phyloP scores from a whole-genome alignment of 257 asterid genomes.

The Coffea eugenioides region DNA sequence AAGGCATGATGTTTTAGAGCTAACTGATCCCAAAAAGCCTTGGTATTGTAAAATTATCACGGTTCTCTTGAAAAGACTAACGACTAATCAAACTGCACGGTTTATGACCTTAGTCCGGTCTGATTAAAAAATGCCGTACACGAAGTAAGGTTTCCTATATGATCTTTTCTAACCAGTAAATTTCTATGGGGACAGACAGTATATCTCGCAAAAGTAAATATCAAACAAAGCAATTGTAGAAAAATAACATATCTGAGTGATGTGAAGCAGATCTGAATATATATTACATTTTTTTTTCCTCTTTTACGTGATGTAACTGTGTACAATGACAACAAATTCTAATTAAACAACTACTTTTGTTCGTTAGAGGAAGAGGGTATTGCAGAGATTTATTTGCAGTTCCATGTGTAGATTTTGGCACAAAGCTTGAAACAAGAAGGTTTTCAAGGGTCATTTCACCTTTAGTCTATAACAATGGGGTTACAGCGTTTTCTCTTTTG shows the following conservation, averaged over 20 bases:
- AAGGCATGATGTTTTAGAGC: too few relatives aligned
- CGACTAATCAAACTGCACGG: background rate
- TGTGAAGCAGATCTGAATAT: background rate
- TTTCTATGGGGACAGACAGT: background rate
- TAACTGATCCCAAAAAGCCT: too few relatives aligned
- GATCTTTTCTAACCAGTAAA: too few relatives aligned
- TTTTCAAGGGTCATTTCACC: slow-evolving; percentile 28
- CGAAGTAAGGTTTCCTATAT: background rate
- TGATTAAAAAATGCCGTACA: background rate
- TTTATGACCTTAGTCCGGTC: background rate
- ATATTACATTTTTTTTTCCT: too few relatives aligned
- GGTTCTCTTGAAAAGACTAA: too few relatives aligned
- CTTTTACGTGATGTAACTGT: background rate
- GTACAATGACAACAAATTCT: background rate
- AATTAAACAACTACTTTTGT: background rate
- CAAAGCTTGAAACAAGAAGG: background rate
- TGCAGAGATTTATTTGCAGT: background rate
- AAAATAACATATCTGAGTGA: too few relatives aligned
- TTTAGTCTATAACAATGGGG: slow-evolving; percentile 67
- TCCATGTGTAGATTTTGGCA: background rate
- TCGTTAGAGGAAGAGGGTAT: background rate
- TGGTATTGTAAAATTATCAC: too few relatives aligned
- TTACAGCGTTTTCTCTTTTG: slow-evolving; percentile 71
- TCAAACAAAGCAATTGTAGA: background rate
- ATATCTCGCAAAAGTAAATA: background rate